Conservation (phyloP, 2,329 filamentous ascomycete genomes). For the Karstenula rhodostoma region DNA sequence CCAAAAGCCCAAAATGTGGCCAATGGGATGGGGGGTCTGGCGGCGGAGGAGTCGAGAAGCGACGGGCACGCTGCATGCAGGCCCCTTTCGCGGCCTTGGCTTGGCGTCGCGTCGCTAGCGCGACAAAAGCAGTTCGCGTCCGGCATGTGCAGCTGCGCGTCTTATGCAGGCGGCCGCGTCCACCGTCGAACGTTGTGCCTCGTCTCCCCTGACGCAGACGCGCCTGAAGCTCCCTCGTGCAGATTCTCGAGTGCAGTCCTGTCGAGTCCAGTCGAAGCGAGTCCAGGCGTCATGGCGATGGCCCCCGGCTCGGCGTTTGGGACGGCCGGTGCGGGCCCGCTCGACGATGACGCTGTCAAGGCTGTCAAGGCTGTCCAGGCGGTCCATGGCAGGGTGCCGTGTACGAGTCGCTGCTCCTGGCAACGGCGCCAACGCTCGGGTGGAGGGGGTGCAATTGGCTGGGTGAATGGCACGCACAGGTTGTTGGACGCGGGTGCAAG, state of each 20-base stretch:
- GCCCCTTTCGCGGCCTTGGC: neutral
- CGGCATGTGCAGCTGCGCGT: slow-evolving; percentile 32
- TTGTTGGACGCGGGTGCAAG: slow-evolving; percentile 27
- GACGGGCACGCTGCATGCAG: slow-evolving; percentile 4
- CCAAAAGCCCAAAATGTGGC: neutral
- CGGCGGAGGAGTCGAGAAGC: neutral
- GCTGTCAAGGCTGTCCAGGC: no score
- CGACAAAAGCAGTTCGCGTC: slow-evolving; percentile 15
- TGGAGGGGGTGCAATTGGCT: slow-evolving; percentile 19
- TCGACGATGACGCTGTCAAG: neutral
- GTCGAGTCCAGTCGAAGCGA: neutral
- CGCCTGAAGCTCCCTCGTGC: slow-evolving; percentile 5
- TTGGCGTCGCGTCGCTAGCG: slow-evolving; percentile 2
- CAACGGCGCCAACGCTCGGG: slow-evolving; percentile 18
- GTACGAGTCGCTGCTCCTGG: slow-evolving; percentile 2
- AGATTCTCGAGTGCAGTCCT: neutral
- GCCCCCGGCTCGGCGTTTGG: neutral
- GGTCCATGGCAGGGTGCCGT: no score
- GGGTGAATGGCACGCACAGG: slow-evolving; percentile 22
- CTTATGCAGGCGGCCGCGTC: slow-evolving; percentile 32
- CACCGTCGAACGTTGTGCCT: slow-evolving; percentile 14
- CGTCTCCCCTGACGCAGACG: slow-evolving; percentile 4
- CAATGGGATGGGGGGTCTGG: neutral
- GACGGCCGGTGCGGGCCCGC: neutral
- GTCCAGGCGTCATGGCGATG: no score